Percentiles rank a stretch among this genome's conserved stretches.
These are phyloP conservation scores for Bolboschoenoplectus hybrid DNA, from an alignment of 202 grass and related monocot species.

Conservation along the genomic window DNA sequence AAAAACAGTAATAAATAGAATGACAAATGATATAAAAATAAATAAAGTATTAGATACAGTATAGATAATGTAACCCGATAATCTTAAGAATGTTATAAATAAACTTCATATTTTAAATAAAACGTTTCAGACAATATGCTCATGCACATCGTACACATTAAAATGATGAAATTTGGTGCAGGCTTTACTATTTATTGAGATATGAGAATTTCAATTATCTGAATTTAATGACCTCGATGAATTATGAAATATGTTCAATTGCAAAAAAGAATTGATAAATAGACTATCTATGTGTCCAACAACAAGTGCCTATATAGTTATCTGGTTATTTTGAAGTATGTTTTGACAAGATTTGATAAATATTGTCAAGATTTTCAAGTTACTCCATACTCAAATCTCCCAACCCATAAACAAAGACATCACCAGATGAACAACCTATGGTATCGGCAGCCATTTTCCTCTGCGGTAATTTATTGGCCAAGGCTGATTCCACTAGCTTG, in stretches of 20 bases:
- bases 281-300: not conserved
- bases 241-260: constrained; percentile 12
- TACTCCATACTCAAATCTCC: not conserved
- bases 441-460: constrained; percentile 40
- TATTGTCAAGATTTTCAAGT: not conserved
- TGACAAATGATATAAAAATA: not conserved
- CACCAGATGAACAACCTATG: constrained; percentile 57
- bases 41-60: not conserved
- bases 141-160: not conserved
- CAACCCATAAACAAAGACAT: constrained; percentile 4
- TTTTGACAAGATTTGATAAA: not conserved
- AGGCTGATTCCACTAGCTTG: constrained; percentile 47
- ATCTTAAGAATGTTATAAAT: too few relatives aligned
- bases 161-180: not conserved
- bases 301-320: not conserved
- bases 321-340: not conserved
- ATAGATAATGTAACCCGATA: not conserved
- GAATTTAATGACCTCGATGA: not conserved
- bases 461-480: constrained; percentile 44
- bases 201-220: not conserved
- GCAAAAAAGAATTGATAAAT: not conserved
- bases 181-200: not conserved
- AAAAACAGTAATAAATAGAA: not conserved
- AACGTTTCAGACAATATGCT: not conserved
- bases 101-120: not conserved